phyloP scores from a whole-genome alignment of 31 red algal species.

The Endocladia muricata region DNA sequence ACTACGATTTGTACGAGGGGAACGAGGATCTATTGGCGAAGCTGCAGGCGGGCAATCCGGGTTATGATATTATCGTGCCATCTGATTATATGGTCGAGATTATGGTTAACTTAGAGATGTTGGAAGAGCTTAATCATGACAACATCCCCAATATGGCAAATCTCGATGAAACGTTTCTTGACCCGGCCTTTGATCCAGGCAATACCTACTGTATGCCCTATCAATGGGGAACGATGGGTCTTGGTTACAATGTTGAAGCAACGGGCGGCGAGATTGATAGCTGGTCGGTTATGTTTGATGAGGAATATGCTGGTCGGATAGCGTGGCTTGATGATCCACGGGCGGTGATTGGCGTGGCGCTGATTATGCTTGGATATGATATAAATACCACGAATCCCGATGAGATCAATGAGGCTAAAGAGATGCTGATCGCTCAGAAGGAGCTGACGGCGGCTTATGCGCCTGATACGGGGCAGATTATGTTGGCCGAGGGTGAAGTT shows the following conservation, averaged over 20 bases:
- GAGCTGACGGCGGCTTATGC: background rate
- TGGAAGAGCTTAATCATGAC: background rate
- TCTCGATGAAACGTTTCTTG: background rate
- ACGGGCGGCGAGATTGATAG: background rate
- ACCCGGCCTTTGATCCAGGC: background rate
- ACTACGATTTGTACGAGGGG: background rate
- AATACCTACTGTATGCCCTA: background rate
- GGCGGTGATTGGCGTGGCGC: background rate
- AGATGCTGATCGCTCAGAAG: too few species aligned
- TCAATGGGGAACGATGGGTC: background rate
- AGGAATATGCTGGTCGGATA: background rate
- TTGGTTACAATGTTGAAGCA: background rate
- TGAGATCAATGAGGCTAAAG: background rate
- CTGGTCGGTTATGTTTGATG: background rate
- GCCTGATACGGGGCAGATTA: background rate
- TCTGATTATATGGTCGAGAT: background rate
- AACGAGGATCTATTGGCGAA: background rate
- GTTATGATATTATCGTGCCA: background rate
- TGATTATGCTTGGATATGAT: background rate
- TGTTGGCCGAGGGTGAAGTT: background rate
- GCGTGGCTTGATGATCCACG: background rate
- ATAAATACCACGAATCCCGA: background rate
- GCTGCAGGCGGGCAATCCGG: background rate
- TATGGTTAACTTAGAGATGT: background rate
- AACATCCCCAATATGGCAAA: background rate